phyloP scores from a whole-genome alignment of 148 eudicot species.

The Rhododendron griersonianum region DNA sequence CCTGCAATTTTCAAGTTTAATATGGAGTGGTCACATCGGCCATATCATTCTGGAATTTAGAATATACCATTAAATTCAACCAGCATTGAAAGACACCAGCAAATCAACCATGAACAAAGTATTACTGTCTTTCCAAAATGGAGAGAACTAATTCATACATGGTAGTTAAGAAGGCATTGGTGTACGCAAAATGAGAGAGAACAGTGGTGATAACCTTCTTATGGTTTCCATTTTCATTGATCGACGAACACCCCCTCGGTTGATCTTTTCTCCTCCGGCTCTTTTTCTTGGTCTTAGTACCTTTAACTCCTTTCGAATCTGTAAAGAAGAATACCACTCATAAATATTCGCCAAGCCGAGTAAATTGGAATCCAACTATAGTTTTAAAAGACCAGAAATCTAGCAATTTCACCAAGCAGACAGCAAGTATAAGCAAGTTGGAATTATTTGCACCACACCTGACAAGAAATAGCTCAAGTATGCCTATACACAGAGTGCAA shows the following conservation, averaged over 20 bases:
- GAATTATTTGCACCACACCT: not conserved
- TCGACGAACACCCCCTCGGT: conserved; percentile 24
- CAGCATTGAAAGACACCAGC: conserved; percentile 2
- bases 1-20: conserved; percentile 31
- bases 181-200: not conserved
- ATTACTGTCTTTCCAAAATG: not conserved
- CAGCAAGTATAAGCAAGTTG: not conserved
- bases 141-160: conserved; percentile 2
- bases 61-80: conserved; percentile 27
- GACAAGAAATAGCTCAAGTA: not conserved
- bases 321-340: conserved; percentile 15
- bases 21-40: conserved; percentile 22
- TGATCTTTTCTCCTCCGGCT: conserved; percentile 63
- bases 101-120: conserved; percentile 4
- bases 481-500: not conserved
- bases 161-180: not conserved
- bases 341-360: not conserved
- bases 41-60: conserved; percentile 29
- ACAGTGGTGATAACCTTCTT: conserved; percentile 21
- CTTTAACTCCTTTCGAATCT: conserved; percentile 58
- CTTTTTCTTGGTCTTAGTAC: conserved; percentile 60
- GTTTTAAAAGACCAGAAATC: not conserved
- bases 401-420: not conserved
- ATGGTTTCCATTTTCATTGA: conserved; percentile 36
- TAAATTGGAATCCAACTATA: not conserved